A percentile compares a stretch with the other conserved stretches of the same genome.
phyloP scores from a whole-genome alignment of 208 protist species.

The Crithidia expoeki region DNA sequence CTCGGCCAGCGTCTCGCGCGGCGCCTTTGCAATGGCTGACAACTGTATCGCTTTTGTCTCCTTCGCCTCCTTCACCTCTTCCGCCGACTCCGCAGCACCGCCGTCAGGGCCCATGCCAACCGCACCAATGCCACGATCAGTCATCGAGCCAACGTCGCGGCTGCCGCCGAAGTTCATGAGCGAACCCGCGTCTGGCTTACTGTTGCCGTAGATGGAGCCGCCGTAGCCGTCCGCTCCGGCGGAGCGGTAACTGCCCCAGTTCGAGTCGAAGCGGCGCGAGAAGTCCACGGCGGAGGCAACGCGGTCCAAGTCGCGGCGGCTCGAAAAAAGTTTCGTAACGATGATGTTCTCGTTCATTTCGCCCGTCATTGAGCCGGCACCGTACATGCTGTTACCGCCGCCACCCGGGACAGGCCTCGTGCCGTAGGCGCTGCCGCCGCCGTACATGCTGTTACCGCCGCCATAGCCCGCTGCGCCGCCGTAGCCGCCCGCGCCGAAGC shows the following conservation, averaged over 20 bases:
- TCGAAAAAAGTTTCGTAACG: constrained; percentile 76
- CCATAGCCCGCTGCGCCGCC: constrained; percentile 24
- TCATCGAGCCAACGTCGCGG: background rate
- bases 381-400: constrained; percentile 49
- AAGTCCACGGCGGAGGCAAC: constrained; percentile 55
- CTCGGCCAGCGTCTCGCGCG: background rate
- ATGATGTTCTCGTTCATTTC: constrained; percentile 45
- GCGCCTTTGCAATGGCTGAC: background rate
- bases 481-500: constrained; percentile 21
- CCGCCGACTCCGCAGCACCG: background rate
- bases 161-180: constrained; percentile 21
- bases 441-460: constrained; percentile 36
- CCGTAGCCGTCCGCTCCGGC: constrained; percentile 22
- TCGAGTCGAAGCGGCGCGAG: constrained; percentile 52
- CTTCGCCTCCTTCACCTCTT: background rate
- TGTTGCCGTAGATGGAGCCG: constrained; percentile 30
- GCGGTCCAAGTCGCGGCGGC: constrained; percentile 59
- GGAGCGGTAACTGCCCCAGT: constrained; percentile 44
- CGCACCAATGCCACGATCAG: constrained; percentile 11
- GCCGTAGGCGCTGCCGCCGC: constrained; percentile 31
- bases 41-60: background rate
- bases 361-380: constrained; percentile 33
- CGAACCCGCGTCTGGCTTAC: constrained; percentile 11
- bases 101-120: constrained; percentile 26
- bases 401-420: constrained; percentile 2